These are phyloP conservation scores for Phaeotremella fagi DNA, from an alignment of 768 basidiomycete genomes.

Conservation along the genomic window DNA sequence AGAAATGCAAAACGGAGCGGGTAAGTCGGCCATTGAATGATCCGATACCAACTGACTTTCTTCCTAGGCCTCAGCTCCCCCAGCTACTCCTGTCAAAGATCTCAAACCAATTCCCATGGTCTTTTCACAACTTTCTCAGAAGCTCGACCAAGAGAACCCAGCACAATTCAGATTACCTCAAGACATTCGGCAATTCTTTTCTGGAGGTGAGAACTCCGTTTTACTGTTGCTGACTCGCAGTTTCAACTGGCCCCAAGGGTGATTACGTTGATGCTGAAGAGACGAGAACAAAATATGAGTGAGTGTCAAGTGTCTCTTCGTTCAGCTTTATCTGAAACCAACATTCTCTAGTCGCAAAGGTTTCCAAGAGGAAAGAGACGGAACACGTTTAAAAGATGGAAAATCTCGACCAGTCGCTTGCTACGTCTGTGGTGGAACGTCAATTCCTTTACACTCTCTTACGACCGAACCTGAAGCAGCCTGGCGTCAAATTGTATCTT, in stretches of 20 bases:
- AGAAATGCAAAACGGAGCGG: conserved; percentile 51
- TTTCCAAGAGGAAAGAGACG: conserved; percentile 85
- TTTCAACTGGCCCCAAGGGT: conserved; percentile 71
- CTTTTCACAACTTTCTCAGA: conserved; percentile 61
- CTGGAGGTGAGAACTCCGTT: conserved; percentile 61
- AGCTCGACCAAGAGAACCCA: conserved; percentile 65
- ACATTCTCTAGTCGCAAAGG: conserved; percentile 64
- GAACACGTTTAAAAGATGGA: conserved; percentile 76
- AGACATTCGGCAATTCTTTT: conserved; percentile 75
- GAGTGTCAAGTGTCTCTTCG: conserved; percentile 46
- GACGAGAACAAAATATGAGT: conserved; percentile 79
- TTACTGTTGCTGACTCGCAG: conserved; percentile 51
- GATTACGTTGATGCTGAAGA: conserved; percentile 77
- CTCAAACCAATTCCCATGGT: conserved; percentile 32
- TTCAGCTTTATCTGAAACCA: background rate
- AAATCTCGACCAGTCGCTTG: conserved; percentile 81
- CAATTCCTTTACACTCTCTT: conserved; percentile 55
- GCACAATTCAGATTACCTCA: conserved; percentile 80
- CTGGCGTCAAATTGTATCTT: conserved; percentile 67
- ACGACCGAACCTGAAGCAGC: conserved; percentile 37
- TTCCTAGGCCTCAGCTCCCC: conserved; percentile 66
- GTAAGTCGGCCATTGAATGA: conserved; percentile 49
- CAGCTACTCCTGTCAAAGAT: conserved; percentile 56
- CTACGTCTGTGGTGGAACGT: conserved; percentile 80
- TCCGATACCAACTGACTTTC: background rate